phyloP scores from a whole-genome alignment of 2,329 filamentous ascomycete species.

The Fonsecaea pedrosoi region DNA sequence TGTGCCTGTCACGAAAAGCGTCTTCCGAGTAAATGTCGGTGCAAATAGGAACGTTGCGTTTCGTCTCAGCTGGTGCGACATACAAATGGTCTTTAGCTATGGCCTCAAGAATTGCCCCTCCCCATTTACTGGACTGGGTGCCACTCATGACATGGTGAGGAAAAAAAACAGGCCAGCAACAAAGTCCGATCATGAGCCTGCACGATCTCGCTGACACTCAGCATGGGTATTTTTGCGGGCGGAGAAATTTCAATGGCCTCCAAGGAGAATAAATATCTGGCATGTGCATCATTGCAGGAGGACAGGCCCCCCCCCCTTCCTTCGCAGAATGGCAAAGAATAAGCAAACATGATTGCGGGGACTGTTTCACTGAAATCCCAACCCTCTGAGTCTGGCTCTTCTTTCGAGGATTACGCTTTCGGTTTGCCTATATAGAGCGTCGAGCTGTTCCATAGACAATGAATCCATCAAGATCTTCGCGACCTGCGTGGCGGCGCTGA shows the following conservation, averaged over 20 bases:
- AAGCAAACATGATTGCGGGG: constrained; percentile 12
- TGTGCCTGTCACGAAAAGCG: background rate
- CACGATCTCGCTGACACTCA: constrained; percentile 19
- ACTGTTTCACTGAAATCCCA: constrained; percentile 32
- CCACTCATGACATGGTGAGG: background rate
- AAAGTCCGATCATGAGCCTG: constrained; percentile 20
- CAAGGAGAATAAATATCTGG: constrained; percentile 18
- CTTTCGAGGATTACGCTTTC: constrained; percentile 79
- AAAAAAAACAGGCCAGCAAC: background rate
- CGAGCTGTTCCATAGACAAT: constrained; percentile 80
- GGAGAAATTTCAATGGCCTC: constrained; percentile 6
- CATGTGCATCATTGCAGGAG: constrained; percentile 19
- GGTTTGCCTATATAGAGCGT: constrained; percentile 80
- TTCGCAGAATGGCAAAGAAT: background rate
- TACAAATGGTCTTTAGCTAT: constrained; percentile 24
- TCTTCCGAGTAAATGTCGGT: background rate
- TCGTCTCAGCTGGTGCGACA: constrained; percentile 12
- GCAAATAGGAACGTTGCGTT: constrained; percentile 17
- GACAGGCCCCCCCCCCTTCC: background rate
- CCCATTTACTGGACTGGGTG: constrained; percentile 15
- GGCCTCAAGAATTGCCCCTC: background rate
- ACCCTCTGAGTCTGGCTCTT: constrained; percentile 40
- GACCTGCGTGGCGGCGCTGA: constrained; percentile 85
- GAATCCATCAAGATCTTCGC: constrained; percentile 87
- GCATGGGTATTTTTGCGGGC: constrained; percentile 1